phyloP scores from a whole-genome alignment of 805 yeast genomes.

The Wickerhamomyces hampshirensis region DNA sequence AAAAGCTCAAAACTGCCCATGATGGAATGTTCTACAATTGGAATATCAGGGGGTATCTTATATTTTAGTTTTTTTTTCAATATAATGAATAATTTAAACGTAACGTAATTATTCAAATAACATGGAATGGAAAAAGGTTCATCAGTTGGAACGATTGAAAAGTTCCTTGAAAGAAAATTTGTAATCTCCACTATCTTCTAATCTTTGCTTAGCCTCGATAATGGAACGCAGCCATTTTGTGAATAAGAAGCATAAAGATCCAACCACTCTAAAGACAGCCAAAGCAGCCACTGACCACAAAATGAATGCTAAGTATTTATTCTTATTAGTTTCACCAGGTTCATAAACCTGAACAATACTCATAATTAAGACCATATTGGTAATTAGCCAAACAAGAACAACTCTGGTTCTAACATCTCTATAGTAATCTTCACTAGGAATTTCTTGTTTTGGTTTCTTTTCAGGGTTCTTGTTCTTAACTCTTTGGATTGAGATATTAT shows the following conservation, averaged over 20 bases:
- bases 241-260: slow-evolving; percentile 67
- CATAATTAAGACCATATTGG: slow-evolving; percentile 79
- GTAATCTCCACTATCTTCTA: slow-evolving; percentile 28
- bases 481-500: slow-evolving; percentile 67
- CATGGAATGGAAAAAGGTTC: no score
- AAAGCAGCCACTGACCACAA: slow-evolving; percentile 90
- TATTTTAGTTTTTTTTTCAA: no score
- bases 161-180: slow-evolving; percentile 16
- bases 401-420: slow-evolving; percentile 93
- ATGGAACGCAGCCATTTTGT: slow-evolving; percentile 34
- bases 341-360: slow-evolving; percentile 79
- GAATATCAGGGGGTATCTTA: no score
- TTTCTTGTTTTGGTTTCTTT: slow-evolving; percentile 31
- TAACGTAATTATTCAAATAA: no score
- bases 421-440: slow-evolving; percentile 74
- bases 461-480: slow-evolving; percentile 49
- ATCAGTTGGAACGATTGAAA: no score
- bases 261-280: slow-evolving; percentile 76
- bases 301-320: slow-evolving; percentile 76
- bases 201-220: slow-evolving; percentile 35
- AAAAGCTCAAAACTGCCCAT: no score
- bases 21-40: no score
- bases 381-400: slow-evolving; percentile 89
- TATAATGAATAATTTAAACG: no score
- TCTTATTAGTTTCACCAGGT: slow-evolving; percentile 58